These are phyloP conservation scores for Lentinula lateritia DNA, from an alignment of 768 basidiomycete species.

Conservation along the genomic window DNA sequence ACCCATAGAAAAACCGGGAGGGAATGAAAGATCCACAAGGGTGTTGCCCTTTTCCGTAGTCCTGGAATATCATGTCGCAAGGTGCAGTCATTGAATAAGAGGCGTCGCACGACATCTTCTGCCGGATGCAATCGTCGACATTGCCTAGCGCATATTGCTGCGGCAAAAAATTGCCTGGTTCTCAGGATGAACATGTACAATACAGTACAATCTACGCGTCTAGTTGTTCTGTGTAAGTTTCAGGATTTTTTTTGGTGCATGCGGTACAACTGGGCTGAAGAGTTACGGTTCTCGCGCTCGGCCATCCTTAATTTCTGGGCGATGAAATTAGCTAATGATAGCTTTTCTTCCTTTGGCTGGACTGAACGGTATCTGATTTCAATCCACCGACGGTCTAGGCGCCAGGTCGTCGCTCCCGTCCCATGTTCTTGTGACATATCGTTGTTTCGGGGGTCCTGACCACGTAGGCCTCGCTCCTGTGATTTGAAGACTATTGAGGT, in stretches of 20 bases:
- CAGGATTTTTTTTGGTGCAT: too few relatives aligned
- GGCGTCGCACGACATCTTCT: neutral
- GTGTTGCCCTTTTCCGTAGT: neutral
- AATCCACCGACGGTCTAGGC: neutral
- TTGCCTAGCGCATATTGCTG: slow-evolving; percentile 2
- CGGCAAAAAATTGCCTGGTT: neutral
- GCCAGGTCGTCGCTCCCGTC: neutral
- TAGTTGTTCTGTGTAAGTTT: too few relatives aligned
- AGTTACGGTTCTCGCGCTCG: too few relatives aligned
- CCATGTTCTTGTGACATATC: neutral
- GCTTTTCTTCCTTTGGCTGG: too few relatives aligned
- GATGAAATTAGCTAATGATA: too few relatives aligned
- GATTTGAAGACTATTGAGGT: neutral
- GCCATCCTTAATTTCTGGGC: too few relatives aligned
- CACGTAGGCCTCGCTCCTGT: neutral
- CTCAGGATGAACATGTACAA: too few relatives aligned
- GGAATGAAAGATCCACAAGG: neutral
- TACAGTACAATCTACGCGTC: too few relatives aligned
- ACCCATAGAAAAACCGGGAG: too few relatives aligned
- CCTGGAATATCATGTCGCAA: neutral
- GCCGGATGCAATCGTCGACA: neutral
- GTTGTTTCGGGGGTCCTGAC: neutral
- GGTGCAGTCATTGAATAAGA: neutral
- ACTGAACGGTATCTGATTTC: neutral
- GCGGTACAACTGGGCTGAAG: too few relatives aligned